Conservation (phyloP, 129 eudicot genomes). For the Glebionis coronaria region DNA sequence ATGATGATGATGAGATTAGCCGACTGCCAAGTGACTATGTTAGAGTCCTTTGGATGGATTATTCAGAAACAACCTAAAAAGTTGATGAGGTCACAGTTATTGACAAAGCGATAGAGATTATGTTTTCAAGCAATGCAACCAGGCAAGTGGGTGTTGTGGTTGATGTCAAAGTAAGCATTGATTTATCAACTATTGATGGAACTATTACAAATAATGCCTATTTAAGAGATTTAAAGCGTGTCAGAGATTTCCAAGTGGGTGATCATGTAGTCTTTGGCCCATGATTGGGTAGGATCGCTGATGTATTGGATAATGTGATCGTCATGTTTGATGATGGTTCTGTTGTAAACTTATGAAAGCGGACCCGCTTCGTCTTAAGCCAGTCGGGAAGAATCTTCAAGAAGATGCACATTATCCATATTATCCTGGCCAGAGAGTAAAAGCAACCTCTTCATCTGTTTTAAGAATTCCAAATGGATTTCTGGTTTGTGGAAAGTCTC, state of each 20-base stretch:
- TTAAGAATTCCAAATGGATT: conserved; percentile 87
- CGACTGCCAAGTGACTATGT: conserved; percentile 80
- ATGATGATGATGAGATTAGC: conserved; percentile 29
- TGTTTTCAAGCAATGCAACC: conserved; percentile 78
- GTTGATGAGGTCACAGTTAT: conserved; percentile 58
- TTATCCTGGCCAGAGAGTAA: conserved; percentile 97
- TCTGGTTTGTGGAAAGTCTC: conserved; percentile 92
- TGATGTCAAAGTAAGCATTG: conserved; percentile 64
- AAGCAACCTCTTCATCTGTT: conserved; percentile 83
- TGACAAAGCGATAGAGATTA: conserved; percentile 94
- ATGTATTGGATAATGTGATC: conserved; percentile 85
- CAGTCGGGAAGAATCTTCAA: conserved; percentile 53
- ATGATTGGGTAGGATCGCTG: conserved; percentile 95
- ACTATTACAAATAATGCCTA: conserved; percentile 43
- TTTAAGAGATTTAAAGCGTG: conserved; percentile 65
- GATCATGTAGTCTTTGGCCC: conserved; percentile 90
- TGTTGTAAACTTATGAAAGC: conserved; percentile 85
- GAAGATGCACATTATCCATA: conserved; percentile 95
- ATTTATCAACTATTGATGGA: conserved; percentile 64
- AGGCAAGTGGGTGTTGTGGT: conserved; percentile 94
- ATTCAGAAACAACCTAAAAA: conserved; percentile 63
- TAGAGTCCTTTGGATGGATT: conserved; percentile 89
- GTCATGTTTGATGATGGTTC: conserved; percentile 93
- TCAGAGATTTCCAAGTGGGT: conserved; percentile 76
- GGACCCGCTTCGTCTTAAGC: conserved; percentile 73